Evolutionary conservation across 371 early-diverging fungal species (phyloP).

Genomic region (Gilbertella persicaria): DNA sequence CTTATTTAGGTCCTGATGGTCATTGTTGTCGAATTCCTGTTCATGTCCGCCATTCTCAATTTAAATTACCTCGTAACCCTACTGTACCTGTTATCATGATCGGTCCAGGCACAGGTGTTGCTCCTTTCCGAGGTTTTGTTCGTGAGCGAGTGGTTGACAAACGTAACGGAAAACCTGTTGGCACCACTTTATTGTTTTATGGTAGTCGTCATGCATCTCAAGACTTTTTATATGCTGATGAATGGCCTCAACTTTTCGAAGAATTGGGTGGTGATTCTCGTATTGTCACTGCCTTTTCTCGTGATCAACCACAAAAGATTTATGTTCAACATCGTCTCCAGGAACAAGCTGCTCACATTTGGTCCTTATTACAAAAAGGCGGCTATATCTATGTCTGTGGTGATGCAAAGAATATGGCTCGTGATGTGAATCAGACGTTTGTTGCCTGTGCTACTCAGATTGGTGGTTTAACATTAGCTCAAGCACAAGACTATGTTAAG

Average conservation of each 20-base stretch:
- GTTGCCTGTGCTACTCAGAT: slow-evolving; percentile 64
- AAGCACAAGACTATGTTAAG: slow-evolving; percentile 80
- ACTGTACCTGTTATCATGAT: slow-evolving; percentile 90
- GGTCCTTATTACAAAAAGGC: slow-evolving; percentile 69
- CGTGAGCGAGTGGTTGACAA: slow-evolving; percentile 79
- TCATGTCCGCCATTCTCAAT: slow-evolving; percentile 85
- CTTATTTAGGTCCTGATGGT: slow-evolving; percentile 1
- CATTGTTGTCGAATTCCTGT: slow-evolving; percentile 61
- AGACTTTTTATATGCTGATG: slow-evolving; percentile 89
- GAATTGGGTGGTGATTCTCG: slow-evolving; percentile 59
- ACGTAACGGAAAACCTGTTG: slow-evolving; percentile 62
- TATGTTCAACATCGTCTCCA: slow-evolving; percentile 86
- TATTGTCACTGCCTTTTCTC: slow-evolving; percentile 87
- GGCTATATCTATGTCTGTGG: slow-evolving; percentile 93
- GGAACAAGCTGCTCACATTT: slow-evolving; percentile 68
- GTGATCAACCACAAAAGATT: slow-evolving; percentile 77
- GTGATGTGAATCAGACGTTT: slow-evolving; percentile 79
- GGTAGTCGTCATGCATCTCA: slow-evolving; percentile 84
- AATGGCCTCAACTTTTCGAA: slow-evolving; percentile 70
- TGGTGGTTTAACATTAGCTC: slow-evolving; percentile 71
- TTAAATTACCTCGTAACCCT: slow-evolving; percentile 83
- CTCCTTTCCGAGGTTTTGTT: slow-evolving; percentile 96
- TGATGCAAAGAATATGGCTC: slow-evolving; percentile 96
- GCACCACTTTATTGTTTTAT: slow-evolving; percentile 89
- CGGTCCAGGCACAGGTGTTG: slow-evolving; percentile 98